Evolutionary conservation across 768 basidiomycete genomes (phyloP).

Genomic region (Boletus pseudo-olivaceus): DNA sequence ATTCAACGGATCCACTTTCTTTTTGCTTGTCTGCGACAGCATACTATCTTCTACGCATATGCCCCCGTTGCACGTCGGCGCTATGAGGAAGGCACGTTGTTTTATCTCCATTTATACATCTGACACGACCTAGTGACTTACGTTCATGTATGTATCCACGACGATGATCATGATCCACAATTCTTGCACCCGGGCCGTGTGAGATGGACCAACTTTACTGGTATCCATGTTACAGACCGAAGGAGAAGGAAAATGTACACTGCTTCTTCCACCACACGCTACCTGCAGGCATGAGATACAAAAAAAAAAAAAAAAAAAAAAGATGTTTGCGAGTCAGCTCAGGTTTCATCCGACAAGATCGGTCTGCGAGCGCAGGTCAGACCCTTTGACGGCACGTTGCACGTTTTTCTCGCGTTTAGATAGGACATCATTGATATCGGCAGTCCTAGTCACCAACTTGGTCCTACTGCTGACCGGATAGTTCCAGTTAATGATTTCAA

Average conservation of each 20-base stretch:
- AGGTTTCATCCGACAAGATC: conserved; percentile 1
- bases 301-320: background rate
- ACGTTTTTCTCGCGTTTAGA: background rate
- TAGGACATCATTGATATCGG: background rate
- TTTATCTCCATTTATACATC: background rate
- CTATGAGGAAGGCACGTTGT: conserved; percentile 2
- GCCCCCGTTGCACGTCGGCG: background rate
- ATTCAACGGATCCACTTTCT: background rate
- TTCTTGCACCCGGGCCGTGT: background rate
- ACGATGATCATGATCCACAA: background rate
- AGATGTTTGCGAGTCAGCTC: background rate
- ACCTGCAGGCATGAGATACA: background rate
- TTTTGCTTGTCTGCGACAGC: background rate
- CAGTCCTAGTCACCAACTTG: too few species aligned
- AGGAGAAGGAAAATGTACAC: background rate
- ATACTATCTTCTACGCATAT: background rate
- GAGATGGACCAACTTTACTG: background rate
- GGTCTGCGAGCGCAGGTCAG: background rate
- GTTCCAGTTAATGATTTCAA: too few species aligned
- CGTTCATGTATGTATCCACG: background rate
- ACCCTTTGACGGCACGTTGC: background rate
- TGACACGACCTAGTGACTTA: background rate
- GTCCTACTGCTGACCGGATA: too few species aligned
- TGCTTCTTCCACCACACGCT: background rate
- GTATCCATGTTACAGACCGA: background rate